phyloP scores from a whole-genome alignment of 1,284 basidiomycete species.

The Chondrostereum purpureum region DNA sequence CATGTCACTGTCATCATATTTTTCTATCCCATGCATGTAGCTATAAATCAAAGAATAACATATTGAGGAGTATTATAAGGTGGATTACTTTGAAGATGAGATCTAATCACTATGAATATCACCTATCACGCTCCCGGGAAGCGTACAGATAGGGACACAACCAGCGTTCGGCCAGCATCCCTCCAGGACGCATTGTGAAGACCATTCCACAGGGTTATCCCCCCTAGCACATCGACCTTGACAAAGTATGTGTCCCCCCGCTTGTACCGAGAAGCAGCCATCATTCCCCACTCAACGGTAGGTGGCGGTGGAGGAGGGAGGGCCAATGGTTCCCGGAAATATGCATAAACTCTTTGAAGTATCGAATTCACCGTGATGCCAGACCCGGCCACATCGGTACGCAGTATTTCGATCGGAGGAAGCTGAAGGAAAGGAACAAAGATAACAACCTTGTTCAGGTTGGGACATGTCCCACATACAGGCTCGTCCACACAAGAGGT shows the following conservation, averaged over 20 bases:
- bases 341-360: not conserved
- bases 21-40: too few relatives aligned
- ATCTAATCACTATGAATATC: too few relatives aligned
- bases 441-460: not conserved
- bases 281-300: not conserved
- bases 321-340: not conserved
- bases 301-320: not conserved
- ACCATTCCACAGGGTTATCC: not conserved
- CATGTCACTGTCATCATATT: too few relatives aligned
- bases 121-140: too few relatives aligned
- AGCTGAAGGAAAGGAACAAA: not conserved
- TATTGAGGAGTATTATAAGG: too few relatives aligned
- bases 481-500: not conserved
- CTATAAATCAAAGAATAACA: too few relatives aligned
- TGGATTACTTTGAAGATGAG: too few relatives aligned
- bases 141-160: too few relatives aligned
- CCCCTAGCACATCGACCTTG: not conserved
- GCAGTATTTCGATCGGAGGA: not conserved
- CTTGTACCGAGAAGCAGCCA: not conserved
- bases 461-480: not conserved
- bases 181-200: not conserved
- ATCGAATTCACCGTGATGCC: not conserved
- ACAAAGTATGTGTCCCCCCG: not conserved
- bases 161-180: not conserved
- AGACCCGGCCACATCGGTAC: not conserved